A percentile compares a stretch with the other conserved stretches of the same genome.
Evolutionary conservation across 495 filamentous ascomycete genomes (phyloP).

Genomic region (Monascus purpureus): DNA sequence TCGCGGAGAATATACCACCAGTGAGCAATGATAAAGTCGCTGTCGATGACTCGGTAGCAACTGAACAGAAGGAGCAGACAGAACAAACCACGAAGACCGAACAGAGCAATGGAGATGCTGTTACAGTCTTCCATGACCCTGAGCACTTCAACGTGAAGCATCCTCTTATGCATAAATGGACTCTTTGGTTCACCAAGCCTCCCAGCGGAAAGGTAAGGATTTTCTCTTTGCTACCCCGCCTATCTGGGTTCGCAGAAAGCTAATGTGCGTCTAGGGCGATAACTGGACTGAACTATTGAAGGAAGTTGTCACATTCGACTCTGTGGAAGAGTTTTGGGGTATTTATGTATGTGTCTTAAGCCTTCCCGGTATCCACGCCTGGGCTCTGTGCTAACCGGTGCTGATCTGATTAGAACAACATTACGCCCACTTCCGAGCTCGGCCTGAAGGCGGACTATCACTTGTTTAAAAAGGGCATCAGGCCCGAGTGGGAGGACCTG

Average conservation of each 20-base stretch:
- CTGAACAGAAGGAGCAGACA: conserved; percentile 20
- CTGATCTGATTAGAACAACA: conserved; percentile 67
- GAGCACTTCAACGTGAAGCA: conserved; percentile 99
- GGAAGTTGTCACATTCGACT: conserved; percentile 95
- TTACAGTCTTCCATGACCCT: conserved; percentile 93
- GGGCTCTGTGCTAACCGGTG: too few relatives aligned
- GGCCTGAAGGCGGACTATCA: conserved; percentile 98
- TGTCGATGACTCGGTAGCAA: conserved; percentile 11
- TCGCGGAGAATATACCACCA: conserved; percentile 27
- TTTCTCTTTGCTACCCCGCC: too few relatives aligned
- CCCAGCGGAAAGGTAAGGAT: conserved; percentile 74
- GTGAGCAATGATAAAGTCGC: conserved; percentile 30
- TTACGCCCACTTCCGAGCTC: conserved; percentile 86
- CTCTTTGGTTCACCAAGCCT: conserved; percentile 98
- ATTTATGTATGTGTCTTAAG: conserved; percentile 66
- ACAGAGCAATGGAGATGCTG: conserved; percentile 35
- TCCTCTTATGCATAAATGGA: conserved; percentile 91
- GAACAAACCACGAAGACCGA: conserved; percentile 21
- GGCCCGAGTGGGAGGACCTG: conserved; percentile 94
- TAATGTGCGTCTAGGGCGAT: conserved; percentile 48
- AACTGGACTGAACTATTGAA: conserved; percentile 98
- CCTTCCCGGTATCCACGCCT: too few relatives aligned
- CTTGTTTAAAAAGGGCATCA: conserved; percentile 93
- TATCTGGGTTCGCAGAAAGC: background rate
- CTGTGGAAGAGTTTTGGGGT: conserved; percentile 99